Evolutionary conservation across 2,329 filamentous ascomycete genomes (phyloP).

Genomic region (Fusarium xyrophilum): DNA sequence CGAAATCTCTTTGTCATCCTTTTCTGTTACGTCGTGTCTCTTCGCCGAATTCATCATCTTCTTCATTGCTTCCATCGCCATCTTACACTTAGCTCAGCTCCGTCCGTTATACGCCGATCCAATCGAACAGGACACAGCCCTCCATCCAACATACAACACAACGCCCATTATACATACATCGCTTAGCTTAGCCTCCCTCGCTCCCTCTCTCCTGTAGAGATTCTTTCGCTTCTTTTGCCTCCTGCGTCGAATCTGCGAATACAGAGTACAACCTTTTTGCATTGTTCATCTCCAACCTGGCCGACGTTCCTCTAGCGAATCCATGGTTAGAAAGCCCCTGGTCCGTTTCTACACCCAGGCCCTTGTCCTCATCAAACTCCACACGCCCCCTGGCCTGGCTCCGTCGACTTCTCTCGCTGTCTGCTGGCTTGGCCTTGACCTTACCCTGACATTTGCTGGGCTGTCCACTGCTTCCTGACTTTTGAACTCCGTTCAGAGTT

Average conservation of each 20-base stretch:
- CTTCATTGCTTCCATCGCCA: conserved; percentile 10
- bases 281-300: conserved; percentile 10
- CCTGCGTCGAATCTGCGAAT: conserved; percentile 10
- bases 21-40: conserved; percentile 15
- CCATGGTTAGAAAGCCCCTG: conserved; percentile 25
- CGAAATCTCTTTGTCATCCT: conserved; percentile 9
- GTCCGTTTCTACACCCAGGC: conserved; percentile 34
- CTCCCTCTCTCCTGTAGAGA: neutral
- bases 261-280: conserved; percentile 8
- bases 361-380: conserved; percentile 43
- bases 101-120: conserved; percentile 24
- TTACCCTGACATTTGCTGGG: conserved; percentile 21
- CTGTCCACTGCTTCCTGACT: conserved; percentile 28
- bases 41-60: neutral
- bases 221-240: conserved; percentile 28
- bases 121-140: conserved; percentile 19
- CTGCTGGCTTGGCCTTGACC: conserved; percentile 26
- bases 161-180: conserved; percentile 20
- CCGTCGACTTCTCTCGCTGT: conserved; percentile 23
- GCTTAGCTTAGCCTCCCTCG: conserved; percentile 18
- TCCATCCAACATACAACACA: conserved; percentile 3
- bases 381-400: conserved; percentile 38
- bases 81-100: conserved; percentile 11
- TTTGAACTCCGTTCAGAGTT: conserved; percentile 24
- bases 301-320: conserved; percentile 33